Conservation (phyloP, 2,329 filamentous ascomycete species). For the Metarhizium robertsii region DNA sequence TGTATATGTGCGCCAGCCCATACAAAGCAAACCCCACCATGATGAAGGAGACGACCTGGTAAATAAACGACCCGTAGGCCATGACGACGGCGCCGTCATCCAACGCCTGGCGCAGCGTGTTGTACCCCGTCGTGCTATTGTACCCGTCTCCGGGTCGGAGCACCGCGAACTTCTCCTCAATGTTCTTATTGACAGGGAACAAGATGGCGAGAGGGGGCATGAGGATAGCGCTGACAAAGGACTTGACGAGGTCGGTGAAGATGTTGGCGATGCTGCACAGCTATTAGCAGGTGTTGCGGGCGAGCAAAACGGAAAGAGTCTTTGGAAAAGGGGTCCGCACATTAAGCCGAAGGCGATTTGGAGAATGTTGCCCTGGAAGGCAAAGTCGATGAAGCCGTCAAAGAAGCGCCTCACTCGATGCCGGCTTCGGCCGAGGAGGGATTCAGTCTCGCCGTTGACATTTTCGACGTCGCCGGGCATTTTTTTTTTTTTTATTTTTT, state of each 20-base stretch:
- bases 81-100: conserved; percentile 64
- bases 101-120: conserved; percentile 59
- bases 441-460: conserved; percentile 19
- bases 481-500: background rate
- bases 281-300: conserved; percentile 1
- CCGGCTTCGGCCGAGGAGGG: conserved; percentile 37
- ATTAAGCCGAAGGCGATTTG: conserved; percentile 70
- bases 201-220: conserved; percentile 61
- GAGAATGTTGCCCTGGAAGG: conserved; percentile 64
- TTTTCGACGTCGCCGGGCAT: conserved; percentile 4
- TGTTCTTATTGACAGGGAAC: conserved; percentile 59
- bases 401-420: conserved; percentile 41
- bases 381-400: conserved; percentile 62
- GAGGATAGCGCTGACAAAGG: conserved; percentile 61
- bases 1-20: conserved; percentile 52
- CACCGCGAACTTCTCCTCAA: conserved; percentile 66
- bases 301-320: background rate
- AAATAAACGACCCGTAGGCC: conserved; percentile 62
- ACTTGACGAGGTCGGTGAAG: conserved; percentile 63
- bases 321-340: conserved; percentile 29
- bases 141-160: conserved; percentile 48
- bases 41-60: conserved; percentile 56
- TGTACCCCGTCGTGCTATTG: conserved; percentile 47
- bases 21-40: conserved; percentile 59
- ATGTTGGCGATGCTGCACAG: conserved; percentile 51